Evolutionary conservation across 2,329 filamentous ascomycete species (phyloP).

Genomic region (Xylariaceae sp.): DNA sequence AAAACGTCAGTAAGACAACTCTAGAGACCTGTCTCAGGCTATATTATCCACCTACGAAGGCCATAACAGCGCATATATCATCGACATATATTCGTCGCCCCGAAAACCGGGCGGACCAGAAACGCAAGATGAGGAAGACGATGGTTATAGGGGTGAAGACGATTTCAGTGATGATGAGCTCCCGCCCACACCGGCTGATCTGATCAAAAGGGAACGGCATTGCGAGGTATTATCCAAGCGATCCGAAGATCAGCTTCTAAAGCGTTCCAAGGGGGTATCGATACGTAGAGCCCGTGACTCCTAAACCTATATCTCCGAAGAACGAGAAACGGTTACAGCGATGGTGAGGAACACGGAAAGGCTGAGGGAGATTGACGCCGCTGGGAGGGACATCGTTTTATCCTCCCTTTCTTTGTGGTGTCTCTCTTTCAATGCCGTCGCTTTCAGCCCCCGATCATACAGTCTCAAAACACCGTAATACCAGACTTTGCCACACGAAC

Average conservation of each 20-base stretch:
- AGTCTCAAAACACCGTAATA: neutral
- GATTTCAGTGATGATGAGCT: constrained; percentile 21
- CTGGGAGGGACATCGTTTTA: constrained; percentile 1
- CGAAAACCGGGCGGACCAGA: constrained; percentile 22
- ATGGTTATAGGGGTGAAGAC: constrained; percentile 20
- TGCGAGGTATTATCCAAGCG: neutral
- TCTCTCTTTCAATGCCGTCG: constrained; percentile 12
- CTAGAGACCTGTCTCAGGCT: too few relatives aligned
- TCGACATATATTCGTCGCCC: constrained; percentile 23
- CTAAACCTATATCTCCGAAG: neutral
- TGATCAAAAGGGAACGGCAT: constrained; percentile 2
- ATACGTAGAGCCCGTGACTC: neutral
- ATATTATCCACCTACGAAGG: constrained; percentile 21
- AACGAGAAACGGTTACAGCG: neutral
- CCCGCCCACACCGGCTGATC: constrained; percentile 6
- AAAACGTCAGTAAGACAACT: neutral
- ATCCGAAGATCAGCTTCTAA: neutral
- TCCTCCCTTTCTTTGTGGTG: constrained; percentile 5
- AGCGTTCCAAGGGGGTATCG: neutral
- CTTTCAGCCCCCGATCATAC: constrained; percentile 7
- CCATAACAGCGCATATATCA: constrained; percentile 22
- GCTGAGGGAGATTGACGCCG: neutral
- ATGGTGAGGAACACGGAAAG: neutral
- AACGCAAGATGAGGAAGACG: constrained; percentile 21
- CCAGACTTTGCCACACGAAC: neutral